Evolutionary conservation across 2,329 filamentous ascomycete genomes (phyloP), one percentile per base, ranked within the genome.

Genomic region (Colletotrichum cereale): DNA sequence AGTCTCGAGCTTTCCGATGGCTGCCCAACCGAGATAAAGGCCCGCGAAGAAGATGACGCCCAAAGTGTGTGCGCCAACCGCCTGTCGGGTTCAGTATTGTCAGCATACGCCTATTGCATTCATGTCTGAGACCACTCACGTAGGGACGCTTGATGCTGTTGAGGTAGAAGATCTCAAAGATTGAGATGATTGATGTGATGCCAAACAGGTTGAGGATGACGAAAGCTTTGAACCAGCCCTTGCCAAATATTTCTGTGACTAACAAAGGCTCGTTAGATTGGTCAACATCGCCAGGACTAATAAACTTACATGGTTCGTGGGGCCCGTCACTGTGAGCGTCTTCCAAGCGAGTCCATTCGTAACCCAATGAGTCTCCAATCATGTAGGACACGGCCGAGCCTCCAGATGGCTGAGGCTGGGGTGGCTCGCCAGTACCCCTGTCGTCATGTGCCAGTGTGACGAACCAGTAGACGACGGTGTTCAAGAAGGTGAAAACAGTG

Each of bases 81-180:
- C 81, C 86, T 88, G 62, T 3, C 71, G 26, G 62, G 47, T 34
- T 53, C 31, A 69, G 31, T 62, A 58, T 40, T 2, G 72, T 77
- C 12, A 76, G 77, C 57, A 60, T 5, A 29, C 5, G 36, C 36
- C 16, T 66, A 24, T 42, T 16, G 5, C 1, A 56, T 11, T 21
- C 1, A 60, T 34, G 5, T 12, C 10, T 38, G n/a, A 31, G 5
- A 16, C 21, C 31, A 78, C 84, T 76, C 76, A 88, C 86, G 58
- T 80, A 81, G 62, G 83, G 86, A 62, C 85, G 83, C 74, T 85
- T 85, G 79, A 88, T 86, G 76, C 85, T 88, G 78, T 88, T 88
- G 79, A 88, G 80, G 67, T 82, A 80, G 42, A 85, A 67, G 0
- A 85, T 82, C 79, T 88, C 87, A 40, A 84, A 67, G 11, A 83